phyloP scores from a whole-genome alignment of 2,329 filamentous ascomycete species.

The Drechslera avenae region DNA sequence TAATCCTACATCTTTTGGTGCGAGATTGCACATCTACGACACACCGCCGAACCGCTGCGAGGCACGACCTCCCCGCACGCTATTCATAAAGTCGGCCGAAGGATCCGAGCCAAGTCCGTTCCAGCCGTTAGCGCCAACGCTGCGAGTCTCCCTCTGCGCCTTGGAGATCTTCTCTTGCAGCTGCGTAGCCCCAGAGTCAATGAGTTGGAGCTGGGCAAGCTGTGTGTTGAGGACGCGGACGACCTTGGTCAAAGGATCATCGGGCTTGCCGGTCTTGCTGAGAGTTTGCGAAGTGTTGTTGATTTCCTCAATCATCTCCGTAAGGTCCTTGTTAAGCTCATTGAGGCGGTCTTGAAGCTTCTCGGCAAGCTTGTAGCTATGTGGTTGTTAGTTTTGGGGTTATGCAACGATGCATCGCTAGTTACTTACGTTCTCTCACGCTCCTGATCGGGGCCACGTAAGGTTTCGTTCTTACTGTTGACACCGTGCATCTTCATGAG shows the following conservation, averaged over 20 bases:
- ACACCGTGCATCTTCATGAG: slow-evolving; percentile 88
- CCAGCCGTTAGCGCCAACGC: slow-evolving; percentile 57
- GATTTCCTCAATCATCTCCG: slow-evolving; percentile 97
- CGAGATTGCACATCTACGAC: slow-evolving; percentile 16
- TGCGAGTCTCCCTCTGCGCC: slow-evolving; percentile 77
- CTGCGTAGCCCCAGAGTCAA: slow-evolving; percentile 81
- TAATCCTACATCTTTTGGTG: background rate
- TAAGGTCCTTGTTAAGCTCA: slow-evolving; percentile 89
- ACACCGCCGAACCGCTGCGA: slow-evolving; percentile 42
- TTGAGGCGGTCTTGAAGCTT: slow-evolving; percentile 88
- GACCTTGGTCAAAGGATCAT: slow-evolving; percentile 75
- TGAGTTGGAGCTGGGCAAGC: slow-evolving; percentile 88
- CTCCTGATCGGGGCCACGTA: slow-evolving; percentile 91
- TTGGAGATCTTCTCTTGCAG: slow-evolving; percentile 81
- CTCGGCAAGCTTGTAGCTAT: slow-evolving; percentile 85
- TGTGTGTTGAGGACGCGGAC: slow-evolving; percentile 94
- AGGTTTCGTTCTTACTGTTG: slow-evolving; percentile 63
- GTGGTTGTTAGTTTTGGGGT: slow-evolving; percentile 4
- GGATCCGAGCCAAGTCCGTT: slow-evolving; percentile 67
- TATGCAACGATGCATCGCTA: background rate
- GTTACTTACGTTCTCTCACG: slow-evolving; percentile 79
- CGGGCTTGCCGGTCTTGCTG: slow-evolving; percentile 83
- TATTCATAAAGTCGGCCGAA: slow-evolving; percentile 88
- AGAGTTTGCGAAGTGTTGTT: slow-evolving; percentile 89
- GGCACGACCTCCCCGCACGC: slow-evolving; percentile 69